Conservation (phyloP, 2,329 filamentous ascomycete species). For the Huntiella moniliformis region DNA sequence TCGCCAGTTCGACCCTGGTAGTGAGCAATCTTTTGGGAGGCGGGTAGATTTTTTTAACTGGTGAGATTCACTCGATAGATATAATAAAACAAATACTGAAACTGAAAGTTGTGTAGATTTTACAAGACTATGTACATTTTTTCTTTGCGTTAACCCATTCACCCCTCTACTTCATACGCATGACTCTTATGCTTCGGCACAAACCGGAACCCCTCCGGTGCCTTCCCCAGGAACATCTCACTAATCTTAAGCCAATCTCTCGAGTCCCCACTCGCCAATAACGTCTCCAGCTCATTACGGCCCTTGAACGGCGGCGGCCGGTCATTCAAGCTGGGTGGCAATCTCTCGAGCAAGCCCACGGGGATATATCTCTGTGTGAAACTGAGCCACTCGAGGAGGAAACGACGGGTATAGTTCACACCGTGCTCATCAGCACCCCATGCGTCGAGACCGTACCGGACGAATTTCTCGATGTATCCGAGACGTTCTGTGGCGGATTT, state of each 20-base stretch:
- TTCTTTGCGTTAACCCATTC: slow-evolving; percentile 8
- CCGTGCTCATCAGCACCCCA: slow-evolving; percentile 96
- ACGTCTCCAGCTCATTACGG: slow-evolving; percentile 79
- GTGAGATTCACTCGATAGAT: too few relatives aligned
- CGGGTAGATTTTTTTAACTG: too few relatives aligned
- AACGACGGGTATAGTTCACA: slow-evolving; percentile 73
- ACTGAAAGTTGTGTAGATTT: neutral
- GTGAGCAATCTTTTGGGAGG: too few relatives aligned
- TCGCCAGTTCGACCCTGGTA: too few relatives aligned
- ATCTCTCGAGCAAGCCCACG: slow-evolving; percentile 66
- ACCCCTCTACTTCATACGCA: slow-evolving; percentile 57
- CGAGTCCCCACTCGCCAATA: slow-evolving; percentile 79
- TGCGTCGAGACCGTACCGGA: slow-evolving; percentile 71
- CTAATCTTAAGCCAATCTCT: slow-evolving; percentile 98
- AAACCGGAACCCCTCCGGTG: slow-evolving; percentile 80
- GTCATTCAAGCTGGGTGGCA: slow-evolving; percentile 80
- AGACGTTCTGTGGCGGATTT: slow-evolving; percentile 81
- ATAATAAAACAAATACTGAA: too few relatives aligned
- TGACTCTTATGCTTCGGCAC: slow-evolving; percentile 97
- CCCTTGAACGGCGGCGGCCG: slow-evolving; percentile 69
- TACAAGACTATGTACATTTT: neutral
- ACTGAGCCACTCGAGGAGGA: slow-evolving; percentile 88
- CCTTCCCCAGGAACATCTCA: slow-evolving; percentile 93
- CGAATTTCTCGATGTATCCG: slow-evolving; percentile 72
- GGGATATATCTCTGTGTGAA: slow-evolving; percentile 87